A percentile compares a stretch with the other conserved stretches of the same genome.
Evolutionary conservation across 2,329 filamentous ascomycete species (phyloP).

Genomic region (Apiospora aurea): DNA sequence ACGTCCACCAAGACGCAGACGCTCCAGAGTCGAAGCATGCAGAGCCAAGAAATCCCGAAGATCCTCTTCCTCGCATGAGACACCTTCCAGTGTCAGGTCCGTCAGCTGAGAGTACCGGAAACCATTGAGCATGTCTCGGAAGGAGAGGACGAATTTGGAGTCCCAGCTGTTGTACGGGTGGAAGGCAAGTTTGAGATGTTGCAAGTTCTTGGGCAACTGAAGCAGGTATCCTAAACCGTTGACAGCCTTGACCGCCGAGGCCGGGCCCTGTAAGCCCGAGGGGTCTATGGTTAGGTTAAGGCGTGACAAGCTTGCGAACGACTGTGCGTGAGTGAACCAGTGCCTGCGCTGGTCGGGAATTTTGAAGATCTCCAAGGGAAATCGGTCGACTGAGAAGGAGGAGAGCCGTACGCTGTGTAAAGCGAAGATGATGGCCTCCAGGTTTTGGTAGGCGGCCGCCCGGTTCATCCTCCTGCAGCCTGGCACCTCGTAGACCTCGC

Average conservation of each 20-base stretch:
- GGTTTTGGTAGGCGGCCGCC: conserved; percentile 46
- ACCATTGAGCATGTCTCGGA: conserved; percentile 47
- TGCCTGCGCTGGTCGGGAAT: conserved; percentile 45
- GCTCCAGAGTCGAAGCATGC: conserved; percentile 48
- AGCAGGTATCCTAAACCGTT: conserved; percentile 53
- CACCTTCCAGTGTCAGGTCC: conserved; percentile 51
- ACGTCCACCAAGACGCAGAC: conserved; percentile 53
- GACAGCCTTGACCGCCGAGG: conserved; percentile 47
- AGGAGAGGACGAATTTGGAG: conserved; percentile 50
- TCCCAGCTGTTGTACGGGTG: conserved; percentile 48
- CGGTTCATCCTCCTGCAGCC: conserved; percentile 50
- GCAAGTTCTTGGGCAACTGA: conserved; percentile 46
- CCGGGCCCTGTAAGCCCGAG: conserved; percentile 46
- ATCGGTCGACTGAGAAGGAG: conserved; percentile 50
- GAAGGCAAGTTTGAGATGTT: conserved; percentile 50
- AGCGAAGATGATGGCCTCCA: conserved; percentile 49
- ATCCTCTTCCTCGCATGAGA: conserved; percentile 52
- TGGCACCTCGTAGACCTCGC: conserved; percentile 47
- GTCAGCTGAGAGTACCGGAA: conserved; percentile 48
- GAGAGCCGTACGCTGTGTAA: conserved; percentile 45
- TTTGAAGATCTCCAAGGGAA: conserved; percentile 52
- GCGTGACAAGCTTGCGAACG: conserved; percentile 48
- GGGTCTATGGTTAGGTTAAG: conserved; percentile 51
- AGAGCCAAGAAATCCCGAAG: conserved; percentile 51
- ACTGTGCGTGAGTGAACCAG: conserved; percentile 51